Evolutionary conservation across 352 stramenopile genomes (phyloP), one percentile per base, ranked within the genome.

Genomic region (Phytophthora capsici): DNA sequence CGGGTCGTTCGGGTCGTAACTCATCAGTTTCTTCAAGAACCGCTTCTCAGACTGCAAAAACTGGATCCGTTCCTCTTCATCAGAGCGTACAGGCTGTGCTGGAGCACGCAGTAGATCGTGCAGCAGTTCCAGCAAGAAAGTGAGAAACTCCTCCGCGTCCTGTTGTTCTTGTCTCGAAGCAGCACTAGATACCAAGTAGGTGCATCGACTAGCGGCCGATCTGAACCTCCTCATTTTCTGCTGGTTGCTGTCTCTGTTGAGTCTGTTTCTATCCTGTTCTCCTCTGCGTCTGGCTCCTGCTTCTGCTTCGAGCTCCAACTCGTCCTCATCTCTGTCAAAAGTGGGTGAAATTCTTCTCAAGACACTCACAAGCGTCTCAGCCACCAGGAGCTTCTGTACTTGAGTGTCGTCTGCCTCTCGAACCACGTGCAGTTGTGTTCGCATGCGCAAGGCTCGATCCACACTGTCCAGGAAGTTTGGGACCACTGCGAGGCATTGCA

Each of bases 121-220:
- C 7, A 93, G 58, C 12, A 88, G 55, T 57, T 94, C 83, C 37
- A 94, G 59, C 16, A 94, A 45, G 30, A 90, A 88, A 0, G 80
- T 81, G 34, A 94, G 66, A 54, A 91, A 85, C 45, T 94, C 82
- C 66, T 95, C 84, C 2, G 86, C 86, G 51, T 95, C 86, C 46
- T 95, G 84, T 37, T 95, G 84, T n/a, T 92, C 83, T 47, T 93
- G 86, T 36, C 70, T 65, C 1, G 62, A 62, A 2, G 60, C 36
- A 4, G 59, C 57, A 30, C 57, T 60, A 4, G 71, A 69, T 6
- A 93, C 51, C 16, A 93, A 64, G n/a, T 78, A 71, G 1, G 82
- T 80, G 57, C 74, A 90, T 26, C 69, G 67, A 71, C 78, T 88
- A 0, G 61, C 53, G 6, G 74, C 78, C 4, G 61, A 47, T 20